Evolutionary conservation across 192 early-diverging fungal species (phyloP).

Genomic region (Coemansia sp.): DNA sequence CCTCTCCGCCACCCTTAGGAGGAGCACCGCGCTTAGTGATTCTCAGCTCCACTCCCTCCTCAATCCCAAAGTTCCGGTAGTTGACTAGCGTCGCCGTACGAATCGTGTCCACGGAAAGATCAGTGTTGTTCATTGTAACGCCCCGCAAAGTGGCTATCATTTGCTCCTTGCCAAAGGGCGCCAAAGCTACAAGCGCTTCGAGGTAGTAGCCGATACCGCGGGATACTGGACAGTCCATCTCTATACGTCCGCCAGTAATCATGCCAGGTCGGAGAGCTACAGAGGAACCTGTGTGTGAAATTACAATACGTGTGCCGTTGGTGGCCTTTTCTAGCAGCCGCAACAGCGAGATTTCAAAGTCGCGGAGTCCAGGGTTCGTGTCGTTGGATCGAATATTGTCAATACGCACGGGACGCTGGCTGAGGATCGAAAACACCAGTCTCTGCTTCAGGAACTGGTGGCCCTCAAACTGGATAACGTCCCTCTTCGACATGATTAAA

Average conservation of each 20-base stretch:
- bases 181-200: slow-evolving; percentile 88
- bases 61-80: slow-evolving; percentile 85
- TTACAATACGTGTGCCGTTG: slow-evolving; percentile 92
- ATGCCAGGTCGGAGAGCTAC: slow-evolving; percentile 87
- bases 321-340: slow-evolving; percentile 91
- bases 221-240: slow-evolving; percentile 84
- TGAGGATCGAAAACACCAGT: slow-evolving; percentile 85
- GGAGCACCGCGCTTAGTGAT: slow-evolving; percentile 88
- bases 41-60: slow-evolving; percentile 83
- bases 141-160: slow-evolving; percentile 84
- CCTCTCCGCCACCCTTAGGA: slow-evolving; percentile 92
- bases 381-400: slow-evolving; percentile 89
- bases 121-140: slow-evolving; percentile 92
- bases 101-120: slow-evolving; percentile 89
- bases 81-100: slow-evolving; percentile 89
- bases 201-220: slow-evolving; percentile 94
- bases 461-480: slow-evolving; percentile 68
- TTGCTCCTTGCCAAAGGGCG: slow-evolving; percentile 91
- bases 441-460: slow-evolving; percentile 89
- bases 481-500: slow-evolving; percentile 47
- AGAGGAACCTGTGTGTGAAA: slow-evolving; percentile 89
- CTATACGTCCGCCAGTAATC: slow-evolving; percentile 84
- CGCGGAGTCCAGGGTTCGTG: slow-evolving; percentile 84
- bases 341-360: slow-evolving; percentile 91
- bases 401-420: slow-evolving; percentile 82